phyloP scores from a whole-genome alignment of 768 basidiomycete genomes.

The Xanthoconium stramineum region DNA sequence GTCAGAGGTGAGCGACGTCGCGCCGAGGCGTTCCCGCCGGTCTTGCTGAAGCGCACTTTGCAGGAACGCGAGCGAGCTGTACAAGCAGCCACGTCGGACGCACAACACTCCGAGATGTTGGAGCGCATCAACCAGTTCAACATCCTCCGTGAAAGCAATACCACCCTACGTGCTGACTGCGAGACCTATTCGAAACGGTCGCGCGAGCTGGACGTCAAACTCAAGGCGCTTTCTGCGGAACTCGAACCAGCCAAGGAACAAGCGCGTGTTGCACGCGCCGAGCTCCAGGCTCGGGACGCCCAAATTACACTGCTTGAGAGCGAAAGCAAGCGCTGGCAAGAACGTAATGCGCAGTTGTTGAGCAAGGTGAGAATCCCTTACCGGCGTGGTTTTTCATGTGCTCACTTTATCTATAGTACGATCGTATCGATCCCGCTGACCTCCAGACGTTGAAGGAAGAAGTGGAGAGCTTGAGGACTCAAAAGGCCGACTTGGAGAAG shows the following conservation, averaged over 20 bases:
- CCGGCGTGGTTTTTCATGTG: not conserved
- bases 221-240: constrained; percentile 55
- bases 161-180: constrained; percentile 74
- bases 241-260: constrained; percentile 76
- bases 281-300: constrained; percentile 64
- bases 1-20: constrained; percentile 51
- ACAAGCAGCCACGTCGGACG: constrained; percentile 64
- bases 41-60: not conserved
- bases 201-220: constrained; percentile 60
- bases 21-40: not conserved
- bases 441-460: constrained; percentile 77
- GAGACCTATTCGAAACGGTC: constrained; percentile 69
- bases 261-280: constrained; percentile 61
- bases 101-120: constrained; percentile 80
- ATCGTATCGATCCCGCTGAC: constrained; percentile 85
- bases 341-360: constrained; percentile 74
- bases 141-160: constrained; percentile 83
- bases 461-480: constrained; percentile 49
- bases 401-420: constrained; percentile 50
- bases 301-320: constrained; percentile 71
- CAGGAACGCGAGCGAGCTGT: constrained; percentile 83
- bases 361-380: constrained; percentile 56
- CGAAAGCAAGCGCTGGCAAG: constrained; percentile 81
- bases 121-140: constrained; percentile 87
- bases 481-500: constrained; percentile 37